Percentiles rank a stretch among this genome's conserved stretches.
These are phyloP conservation scores for Xerocomellus amylosporus DNA, from an alignment of 768 basidiomycete species.

Conservation along the genomic window DNA sequence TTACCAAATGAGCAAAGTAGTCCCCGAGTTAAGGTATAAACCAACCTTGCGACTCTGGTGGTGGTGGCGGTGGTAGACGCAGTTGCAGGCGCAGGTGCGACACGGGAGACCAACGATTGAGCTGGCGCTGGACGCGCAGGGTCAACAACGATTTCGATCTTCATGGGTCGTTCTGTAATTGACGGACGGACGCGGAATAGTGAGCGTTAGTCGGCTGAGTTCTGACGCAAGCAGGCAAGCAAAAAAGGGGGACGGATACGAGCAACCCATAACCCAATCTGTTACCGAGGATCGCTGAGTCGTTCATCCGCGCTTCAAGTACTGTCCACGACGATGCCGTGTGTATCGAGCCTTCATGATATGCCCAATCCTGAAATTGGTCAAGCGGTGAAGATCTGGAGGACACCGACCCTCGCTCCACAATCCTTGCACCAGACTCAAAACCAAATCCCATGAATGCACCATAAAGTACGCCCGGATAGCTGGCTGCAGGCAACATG, in stretches of 20 bases:
- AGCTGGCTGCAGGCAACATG: conserved; percentile 26
- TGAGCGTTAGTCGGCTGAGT: conserved; percentile 35
- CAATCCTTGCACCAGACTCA: too few species aligned
- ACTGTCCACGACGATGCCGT: conserved; percentile 21
- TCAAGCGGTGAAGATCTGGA: too few species aligned
- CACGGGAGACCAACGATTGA: conserved; percentile 73
- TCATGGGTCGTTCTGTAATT: conserved; percentile 90
- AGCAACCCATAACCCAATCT: conserved; percentile 27
- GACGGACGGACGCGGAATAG: conserved; percentile 35
- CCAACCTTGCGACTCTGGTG: conserved; percentile 38
- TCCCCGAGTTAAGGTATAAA: conserved; percentile 1
- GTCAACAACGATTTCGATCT: conserved; percentile 96
- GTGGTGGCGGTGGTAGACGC: conserved; percentile 19
- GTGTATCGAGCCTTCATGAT: conserved; percentile 24
- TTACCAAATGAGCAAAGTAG: conserved; percentile 9
- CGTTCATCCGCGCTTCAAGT: conserved; percentile 26
- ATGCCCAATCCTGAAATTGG: conserved; percentile 34
- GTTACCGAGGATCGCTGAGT: conserved; percentile 24
- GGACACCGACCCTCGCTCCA: too few species aligned
- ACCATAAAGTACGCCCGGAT: conserved; percentile 27
- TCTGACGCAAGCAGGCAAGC: conserved; percentile 35
- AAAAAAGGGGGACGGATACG: conserved; percentile 47
- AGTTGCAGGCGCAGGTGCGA: conserved; percentile 63
- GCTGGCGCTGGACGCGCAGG: conserved; percentile 64
- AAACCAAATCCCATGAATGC: conserved; percentile 33